Base-by-base conservation (phyloP, 352 stramenopile species). In the Aphanomyces astaci region DNA sequence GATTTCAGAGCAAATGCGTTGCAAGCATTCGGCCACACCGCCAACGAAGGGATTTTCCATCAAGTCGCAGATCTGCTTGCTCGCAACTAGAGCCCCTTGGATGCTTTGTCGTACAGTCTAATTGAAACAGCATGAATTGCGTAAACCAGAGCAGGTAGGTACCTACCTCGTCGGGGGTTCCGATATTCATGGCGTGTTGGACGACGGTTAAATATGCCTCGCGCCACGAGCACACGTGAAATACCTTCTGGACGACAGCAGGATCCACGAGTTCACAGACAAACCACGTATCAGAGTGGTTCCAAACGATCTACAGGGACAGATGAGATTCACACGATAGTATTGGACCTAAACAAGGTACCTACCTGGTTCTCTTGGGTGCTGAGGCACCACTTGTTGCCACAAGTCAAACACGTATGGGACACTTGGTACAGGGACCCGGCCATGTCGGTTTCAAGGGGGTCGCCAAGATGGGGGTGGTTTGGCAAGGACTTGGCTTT, bases 171-270 rank as follows among this genome's bases (percentile, higher is more conserved):
- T n/a, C n/a, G n/a, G n/a, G n/a, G n/a, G n/a, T n/a, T 33, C 22
- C 19, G n/a, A 59, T 36, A 13, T 15, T 39, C 32, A 68, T 40
- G 13, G 40, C 46, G 13, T 24, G 17, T 17, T 68, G 62, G 10
- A 52, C 62, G 15, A 68, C n/a, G 9, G 28, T 68, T 13, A 68
- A 32, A 22, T 27, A 68, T 1, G n/a, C 22, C 43, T 68, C 62
- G 10, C 62, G 40, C 62, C 62, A 68, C 7, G 25, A 28, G 62
- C 49, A 68, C 9, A 68, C 62, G 11, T 68, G 39, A 28, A 51
- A 60, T 24, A 68, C 25, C 43, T 59, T 68, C 24, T 68, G 62
- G 62, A 19, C 46, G 5, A 46, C 15, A 9, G 43, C 62, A 40
- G 51, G n/a, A 10, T 30, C 15, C 22, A 59, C 5, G 7, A 25